A percentile compares a stretch with the other conserved stretches of the same genome.
Evolutionary conservation across 139 green algal genomes (phyloP).

Genomic region (Picocystis salinarum): DNA sequence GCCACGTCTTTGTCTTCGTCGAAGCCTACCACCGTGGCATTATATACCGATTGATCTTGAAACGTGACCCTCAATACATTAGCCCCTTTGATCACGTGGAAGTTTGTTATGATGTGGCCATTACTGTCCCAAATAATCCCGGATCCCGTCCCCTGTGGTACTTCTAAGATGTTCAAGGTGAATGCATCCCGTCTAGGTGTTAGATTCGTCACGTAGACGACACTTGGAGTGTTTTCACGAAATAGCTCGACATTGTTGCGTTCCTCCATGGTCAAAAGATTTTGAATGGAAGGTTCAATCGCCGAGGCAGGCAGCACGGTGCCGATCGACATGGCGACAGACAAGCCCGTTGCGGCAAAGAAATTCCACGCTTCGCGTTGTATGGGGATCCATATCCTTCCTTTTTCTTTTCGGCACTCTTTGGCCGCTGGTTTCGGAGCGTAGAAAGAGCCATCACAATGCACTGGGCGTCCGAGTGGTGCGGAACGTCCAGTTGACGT

Average conservation of each 20-base stretch:
- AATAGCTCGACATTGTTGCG: slow-evolving; percentile 40
- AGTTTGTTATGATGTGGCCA: slow-evolving; percentile 60
- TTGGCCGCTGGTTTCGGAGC: no score
- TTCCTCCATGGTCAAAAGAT: slow-evolving; percentile 16
- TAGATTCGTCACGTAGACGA: slow-evolving; percentile 67
- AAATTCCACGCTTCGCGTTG: no score
- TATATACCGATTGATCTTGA: slow-evolving; percentile 29
- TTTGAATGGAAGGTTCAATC: no score
- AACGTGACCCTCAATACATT: slow-evolving; percentile 36
- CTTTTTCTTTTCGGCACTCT: no score
- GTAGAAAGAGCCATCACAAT: no score
- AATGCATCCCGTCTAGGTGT: slow-evolving; percentile 34
- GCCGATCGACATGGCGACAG: no score
- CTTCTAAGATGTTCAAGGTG: slow-evolving; percentile 47
- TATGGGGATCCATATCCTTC: no score
- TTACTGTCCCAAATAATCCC: slow-evolving; percentile 55
- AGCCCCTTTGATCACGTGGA: slow-evolving; percentile 43
- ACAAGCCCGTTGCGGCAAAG: not conserved
- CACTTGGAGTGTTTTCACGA: slow-evolving; percentile 28
- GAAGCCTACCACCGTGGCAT: slow-evolving; percentile 44
- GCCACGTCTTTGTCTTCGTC: slow-evolving; percentile 54
- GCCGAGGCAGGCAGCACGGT: no score
- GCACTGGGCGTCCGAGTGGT: no score
- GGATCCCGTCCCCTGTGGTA: slow-evolving; percentile 44
- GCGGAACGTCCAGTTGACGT: no score